Evolutionary conservation across 1,139 yeast species (phyloP).

Genomic region (Komagataea norvegica): DNA sequence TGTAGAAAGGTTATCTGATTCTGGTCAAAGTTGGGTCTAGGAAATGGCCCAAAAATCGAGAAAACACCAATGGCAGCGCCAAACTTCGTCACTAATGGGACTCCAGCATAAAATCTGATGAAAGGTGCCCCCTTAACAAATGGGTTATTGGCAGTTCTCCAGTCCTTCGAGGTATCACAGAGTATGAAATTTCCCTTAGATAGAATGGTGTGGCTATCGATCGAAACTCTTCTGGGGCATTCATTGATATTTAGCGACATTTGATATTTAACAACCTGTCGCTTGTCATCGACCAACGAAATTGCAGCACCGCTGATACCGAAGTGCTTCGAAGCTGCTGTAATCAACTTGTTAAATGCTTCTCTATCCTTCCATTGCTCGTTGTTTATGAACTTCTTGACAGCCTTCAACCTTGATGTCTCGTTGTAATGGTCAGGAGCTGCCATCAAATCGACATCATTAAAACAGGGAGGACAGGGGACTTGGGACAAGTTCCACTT

Average conservation of each 20-base stretch:
- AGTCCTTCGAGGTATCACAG: slow-evolving; percentile 57
- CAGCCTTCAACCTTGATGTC: slow-evolving; percentile 36
- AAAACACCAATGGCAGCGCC: slow-evolving; percentile 51
- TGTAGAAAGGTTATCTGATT: slow-evolving; percentile 35
- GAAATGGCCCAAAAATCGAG: slow-evolving; percentile 52
- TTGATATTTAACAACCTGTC: slow-evolving; percentile 47
- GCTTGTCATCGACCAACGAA: slow-evolving; percentile 47
- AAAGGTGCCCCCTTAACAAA: slow-evolving; percentile 57
- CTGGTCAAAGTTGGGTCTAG: slow-evolving; percentile 37
- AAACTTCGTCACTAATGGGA: slow-evolving; percentile 42
- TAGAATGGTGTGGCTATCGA: slow-evolving; percentile 64
- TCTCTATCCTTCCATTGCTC: slow-evolving; percentile 49
- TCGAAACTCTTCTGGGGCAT: slow-evolving; percentile 50
- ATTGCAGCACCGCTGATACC: slow-evolving; percentile 51
- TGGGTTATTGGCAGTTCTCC: slow-evolving; percentile 61
- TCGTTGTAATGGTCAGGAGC: slow-evolving; percentile 58
- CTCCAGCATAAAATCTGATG: slow-evolving; percentile 59
- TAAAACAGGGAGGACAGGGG: slow-evolving; percentile 51
- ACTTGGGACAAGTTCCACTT: slow-evolving; percentile 53
- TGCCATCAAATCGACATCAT: slow-evolving; percentile 44
- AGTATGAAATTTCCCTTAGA: slow-evolving; percentile 51
- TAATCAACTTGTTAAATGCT: slow-evolving; percentile 38
- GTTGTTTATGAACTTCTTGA: slow-evolving; percentile 37
- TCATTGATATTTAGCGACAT: slow-evolving; percentile 43
- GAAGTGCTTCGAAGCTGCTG: slow-evolving; percentile 35